Evolutionary conservation across 805 yeast genomes (phyloP).

Genomic region (Wickerhamiella allomyrinae): DNA sequence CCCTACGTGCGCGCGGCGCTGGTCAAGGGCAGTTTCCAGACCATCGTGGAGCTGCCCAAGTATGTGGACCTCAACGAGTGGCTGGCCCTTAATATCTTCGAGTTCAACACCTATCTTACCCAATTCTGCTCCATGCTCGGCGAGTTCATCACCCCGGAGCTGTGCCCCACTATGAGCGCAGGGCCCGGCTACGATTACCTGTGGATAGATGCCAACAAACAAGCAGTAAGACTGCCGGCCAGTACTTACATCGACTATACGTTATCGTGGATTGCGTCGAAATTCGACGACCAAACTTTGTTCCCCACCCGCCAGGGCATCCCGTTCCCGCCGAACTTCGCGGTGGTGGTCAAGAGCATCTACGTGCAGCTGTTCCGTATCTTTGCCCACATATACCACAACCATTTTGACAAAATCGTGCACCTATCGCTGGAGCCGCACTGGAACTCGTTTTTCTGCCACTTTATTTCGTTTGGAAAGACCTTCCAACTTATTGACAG

Average conservation of each 20-base stretch:
- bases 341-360: slow-evolving; percentile 72
- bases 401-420: slow-evolving; percentile 87
- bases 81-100: slow-evolving; percentile 88
- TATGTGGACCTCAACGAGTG: slow-evolving; percentile 92
- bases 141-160: slow-evolving; percentile 81
- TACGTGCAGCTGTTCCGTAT: slow-evolving; percentile 87
- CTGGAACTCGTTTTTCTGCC: slow-evolving; percentile 96
- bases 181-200: slow-evolving; percentile 83
- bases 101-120: slow-evolving; percentile 68
- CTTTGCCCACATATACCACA: slow-evolving; percentile 87
- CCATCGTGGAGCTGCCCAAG: slow-evolving; percentile 88
- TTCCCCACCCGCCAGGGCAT: slow-evolving; percentile 85
- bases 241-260: slow-evolving; percentile 86
- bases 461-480: slow-evolving; percentile 72
- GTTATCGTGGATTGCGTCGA: slow-evolving; percentile 74
- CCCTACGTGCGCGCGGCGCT: slow-evolving; percentile 89
- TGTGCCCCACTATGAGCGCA: slow-evolving; percentile 88
- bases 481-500: slow-evolving; percentile 73
- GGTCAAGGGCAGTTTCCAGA: slow-evolving; percentile 91
- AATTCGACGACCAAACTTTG: slow-evolving; percentile 73
- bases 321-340: slow-evolving; percentile 78
- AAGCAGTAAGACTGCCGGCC: slow-evolving; percentile 80
- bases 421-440: slow-evolving; percentile 90
- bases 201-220: slow-evolving; percentile 75
- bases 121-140: slow-evolving; percentile 83